Evolutionary conservation across 371 early-diverging fungal genomes (phyloP), one percentile per base, ranked within the genome.

Genomic region (Mucor velutinosus): DNA sequence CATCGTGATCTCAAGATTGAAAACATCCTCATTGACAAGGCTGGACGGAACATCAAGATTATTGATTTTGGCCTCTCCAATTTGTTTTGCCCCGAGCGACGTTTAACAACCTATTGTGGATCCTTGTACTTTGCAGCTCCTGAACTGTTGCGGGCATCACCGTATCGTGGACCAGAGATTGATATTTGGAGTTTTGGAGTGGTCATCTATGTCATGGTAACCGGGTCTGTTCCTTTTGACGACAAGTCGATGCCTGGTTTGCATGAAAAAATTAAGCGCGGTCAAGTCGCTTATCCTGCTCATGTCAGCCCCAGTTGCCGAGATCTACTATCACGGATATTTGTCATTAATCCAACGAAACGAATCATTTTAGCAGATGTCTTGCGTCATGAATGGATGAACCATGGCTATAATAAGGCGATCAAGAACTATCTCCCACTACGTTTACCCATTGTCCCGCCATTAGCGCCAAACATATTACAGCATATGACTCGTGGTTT

Each of bases 1-100:
- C 99, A 99, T 72, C 87, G 99, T 75, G 98, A 98, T 76, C 83
- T 98, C 47, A 98, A 98, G 78, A 95, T 97, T 64, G 98, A 98
- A 80, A 98, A 98, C 74, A 95, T 98, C 64, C 69, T 97, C 49
- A 89, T 98, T n/a, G 89, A 92, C 30, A 86, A 88, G 66, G 75
- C 86, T 33, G 95, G 93, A 27, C 76, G 96, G 93, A 85, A 87
- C 65, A 87, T 94, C 73, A 94, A 95, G 72, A 87, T 96, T 15
- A 92, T 95, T 63, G 99, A 99, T 77, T 99, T 99, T 89, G 99
- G 99, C 0, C 85, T 99, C 19, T 91, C 95, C 30, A 97, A 97
- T 72, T 78, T 96, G 51, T 97, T 92, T 74, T 93, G 91, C 29
- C 90, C 91, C 29, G 89, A 90, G 59, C 80, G 83, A 19, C 87